Percentiles rank a stretch among this genome's conserved stretches.
Evolutionary conservation across 1,284 basidiomycete species (phyloP).

Genomic region (Tilletia indica): DNA sequence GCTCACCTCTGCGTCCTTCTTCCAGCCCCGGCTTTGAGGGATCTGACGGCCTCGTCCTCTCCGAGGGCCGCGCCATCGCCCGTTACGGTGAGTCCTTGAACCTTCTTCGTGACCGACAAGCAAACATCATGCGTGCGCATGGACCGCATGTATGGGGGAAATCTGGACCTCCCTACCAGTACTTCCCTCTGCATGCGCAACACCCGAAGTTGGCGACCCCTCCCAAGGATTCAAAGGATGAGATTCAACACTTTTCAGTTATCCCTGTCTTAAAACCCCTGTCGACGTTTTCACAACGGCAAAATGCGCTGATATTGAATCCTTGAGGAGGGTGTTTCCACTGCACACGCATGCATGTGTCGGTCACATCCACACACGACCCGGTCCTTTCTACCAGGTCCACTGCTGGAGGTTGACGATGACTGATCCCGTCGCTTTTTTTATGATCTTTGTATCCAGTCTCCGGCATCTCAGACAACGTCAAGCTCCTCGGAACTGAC

Average conservation of each 20-base stretch:
- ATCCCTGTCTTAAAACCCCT: constrained; percentile 58
- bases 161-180: neutral
- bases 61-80: constrained; percentile 77
- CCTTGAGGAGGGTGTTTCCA: neutral
- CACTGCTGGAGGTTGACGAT: neutral
- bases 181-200: neutral
- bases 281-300: constrained; percentile 62
- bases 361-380: neutral
- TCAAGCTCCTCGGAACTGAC: constrained; percentile 67
- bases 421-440: neutral
- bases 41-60: constrained; percentile 74
- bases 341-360: neutral
- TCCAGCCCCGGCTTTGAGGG: constrained; percentile 74
- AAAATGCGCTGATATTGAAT: constrained; percentile 43
- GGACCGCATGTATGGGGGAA: neutral
- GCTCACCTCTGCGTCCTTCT: neutral
- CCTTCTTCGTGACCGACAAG: neutral
- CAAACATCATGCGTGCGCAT: neutral
- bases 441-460: constrained; percentile 61
- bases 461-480: constrained; percentile 68
- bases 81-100: constrained; percentile 73
- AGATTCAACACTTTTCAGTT: constrained; percentile 36
- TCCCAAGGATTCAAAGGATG: constrained; percentile 16
- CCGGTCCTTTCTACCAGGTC: neutral
- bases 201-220: neutral